Evolutionary conservation across 1,284 basidiomycete genomes (phyloP), one percentile per base, ranked within the genome.

Genomic region (Papiliotrema flavescens): DNA sequence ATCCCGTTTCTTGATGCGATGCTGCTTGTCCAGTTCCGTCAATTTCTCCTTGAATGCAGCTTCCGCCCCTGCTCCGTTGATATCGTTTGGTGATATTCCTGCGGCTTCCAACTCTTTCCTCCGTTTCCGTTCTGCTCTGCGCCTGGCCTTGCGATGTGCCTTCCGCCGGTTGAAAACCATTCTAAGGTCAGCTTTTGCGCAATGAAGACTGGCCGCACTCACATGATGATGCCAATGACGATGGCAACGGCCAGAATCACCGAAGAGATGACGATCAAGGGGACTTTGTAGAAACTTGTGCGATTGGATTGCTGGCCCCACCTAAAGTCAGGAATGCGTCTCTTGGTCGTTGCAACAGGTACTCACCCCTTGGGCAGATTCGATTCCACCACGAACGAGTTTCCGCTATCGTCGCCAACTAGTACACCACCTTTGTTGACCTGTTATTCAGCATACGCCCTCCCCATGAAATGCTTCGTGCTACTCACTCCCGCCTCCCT

Each of bases 221-320:
- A 72, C 69, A 74, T 57, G 24, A 72, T 61, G 56, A 75, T 69
- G 20, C 60, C 61, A 32, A 61, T 61, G 28, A 75, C 69, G 34
- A 77, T 73, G 32, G 64, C 49, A 5, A 69, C 43, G 6, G 74
- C 70, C 47, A 77, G 56, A 47, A 76, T 66, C 22, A 74, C 66
- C 36, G 67, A 70, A 2, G 69, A 66, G 19, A 70, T 63, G n/a
- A 67, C 70, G 35, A 77, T 77, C 3, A 77, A 59, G 0, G 75
- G 74, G 1, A 74, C 70, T 53, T 66, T 66, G 57, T 77, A 77
- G 23, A 74, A 61, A 15, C 62, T 61, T 3, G 69, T 65, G 28
- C 74, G 63, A 39, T 55, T 63, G 3, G 66, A 66, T 11, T 62
- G 54, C 26, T 54, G 46, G 15, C 73, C 73, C 73, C 73, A 75